phyloP scores from a whole-genome alignment of 345 rosid genomes.

The Rhodamnia rubescens region DNA sequence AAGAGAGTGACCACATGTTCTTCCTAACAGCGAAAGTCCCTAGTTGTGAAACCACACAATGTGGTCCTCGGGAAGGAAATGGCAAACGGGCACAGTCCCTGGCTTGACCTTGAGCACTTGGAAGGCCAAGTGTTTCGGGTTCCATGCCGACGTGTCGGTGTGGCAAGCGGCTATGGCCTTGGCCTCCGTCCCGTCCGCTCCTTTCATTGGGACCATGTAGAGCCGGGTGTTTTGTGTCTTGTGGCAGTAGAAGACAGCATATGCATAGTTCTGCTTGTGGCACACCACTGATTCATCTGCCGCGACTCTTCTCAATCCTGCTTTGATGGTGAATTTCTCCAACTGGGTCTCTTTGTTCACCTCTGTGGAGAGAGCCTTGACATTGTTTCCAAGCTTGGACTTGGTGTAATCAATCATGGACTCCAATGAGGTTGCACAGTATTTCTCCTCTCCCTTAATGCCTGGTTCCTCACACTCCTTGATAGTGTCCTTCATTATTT shows the following conservation, averaged over 20 bases:
- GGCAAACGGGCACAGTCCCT: constrained; percentile 61
- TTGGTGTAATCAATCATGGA: constrained; percentile 70
- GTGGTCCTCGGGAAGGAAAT: constrained; percentile 75
- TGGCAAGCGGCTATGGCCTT: constrained; percentile 81
- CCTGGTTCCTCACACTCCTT: constrained; percentile 55
- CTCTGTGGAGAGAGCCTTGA: constrained; percentile 54
- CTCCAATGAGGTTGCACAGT: constrained; percentile 74
- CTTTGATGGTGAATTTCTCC: constrained; percentile 39
- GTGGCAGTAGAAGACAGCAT: constrained; percentile 81
- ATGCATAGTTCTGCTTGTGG: constrained; percentile 72
- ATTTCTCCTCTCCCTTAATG: constrained; percentile 67
- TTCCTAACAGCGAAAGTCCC: background rate
- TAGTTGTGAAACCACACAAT: constrained; percentile 50
- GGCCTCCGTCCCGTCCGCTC: constrained; percentile 46
- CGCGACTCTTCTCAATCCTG: constrained; percentile 28
- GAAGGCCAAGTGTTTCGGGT: constrained; percentile 75
- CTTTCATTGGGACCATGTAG: constrained; percentile 47
- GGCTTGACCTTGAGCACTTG: constrained; percentile 68
- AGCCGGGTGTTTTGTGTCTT: constrained; percentile 38
- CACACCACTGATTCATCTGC: constrained; percentile 35
- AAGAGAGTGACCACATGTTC: background rate
- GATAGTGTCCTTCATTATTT: constrained; percentile 48
- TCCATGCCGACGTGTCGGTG: constrained; percentile 73
- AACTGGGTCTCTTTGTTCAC: constrained; percentile 19
- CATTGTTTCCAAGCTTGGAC: constrained; percentile 52